Evolutionary conservation across 2,329 filamentous ascomycete species (phyloP), one percentile per base, ranked within the genome.

Genomic region (Sporothrix pseudoabietina): DNA sequence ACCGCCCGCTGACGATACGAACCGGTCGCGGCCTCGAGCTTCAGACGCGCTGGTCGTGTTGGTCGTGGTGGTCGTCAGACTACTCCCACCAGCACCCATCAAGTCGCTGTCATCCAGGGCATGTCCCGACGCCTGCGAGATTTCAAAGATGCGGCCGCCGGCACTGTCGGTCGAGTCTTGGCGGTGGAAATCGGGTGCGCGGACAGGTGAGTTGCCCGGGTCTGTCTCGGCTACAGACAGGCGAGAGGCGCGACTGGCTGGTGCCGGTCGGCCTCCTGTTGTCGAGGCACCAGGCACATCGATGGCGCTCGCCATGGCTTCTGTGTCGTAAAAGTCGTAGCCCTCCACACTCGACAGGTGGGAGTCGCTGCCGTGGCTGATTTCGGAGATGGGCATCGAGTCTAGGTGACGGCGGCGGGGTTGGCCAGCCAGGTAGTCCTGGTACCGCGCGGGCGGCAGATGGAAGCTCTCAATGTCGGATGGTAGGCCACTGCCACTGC

Each of bases 311-410:
- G 81, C 81, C 72, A 86, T 79, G 39, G 83, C 85, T n/a, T 88
- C 88, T 39, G 88, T 81, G 77, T 88, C 89, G 77, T 90, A 90
- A 77, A 91, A 91, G 78, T 91, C 89, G 77, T 91, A 90, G 0
- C 89, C 89, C 76, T 90, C 88, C 1, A 85, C 87, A 77, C 83
- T 86, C 14, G 86, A 87, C n/a, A 81, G 76, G 30, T 86, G 83
- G 6, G 84, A 83, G 77, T 76, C 84, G 76, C 85, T 88, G 55
- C 84, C 83, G 44, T 86, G 83, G 77, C 86, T 88, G 26, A 80
- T 75, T n/a, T 84, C 81, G 2, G 87, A 89, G 35, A 87, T 77
- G 1, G 87, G 83, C 52, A 82, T 81, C 0, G 87, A 88, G 77
- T 87, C 83, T 12, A 85, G 82, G 35, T 86, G 83, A 71, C 82